Conservation (phyloP, 2,329 filamentous ascomycete genomes). For the Fusarium metavorans region DNA sequence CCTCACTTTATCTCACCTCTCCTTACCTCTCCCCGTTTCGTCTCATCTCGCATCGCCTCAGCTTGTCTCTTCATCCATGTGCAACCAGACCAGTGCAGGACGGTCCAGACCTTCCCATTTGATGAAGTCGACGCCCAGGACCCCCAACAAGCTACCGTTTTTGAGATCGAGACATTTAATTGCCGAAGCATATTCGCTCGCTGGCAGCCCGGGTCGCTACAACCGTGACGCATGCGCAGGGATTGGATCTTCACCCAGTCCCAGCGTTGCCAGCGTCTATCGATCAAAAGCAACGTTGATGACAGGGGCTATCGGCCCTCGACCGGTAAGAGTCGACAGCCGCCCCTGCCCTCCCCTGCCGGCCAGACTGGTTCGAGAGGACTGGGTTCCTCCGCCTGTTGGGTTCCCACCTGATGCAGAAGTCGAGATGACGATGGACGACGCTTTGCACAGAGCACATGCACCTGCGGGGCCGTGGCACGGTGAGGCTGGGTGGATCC, state of each 20-base stretch:
- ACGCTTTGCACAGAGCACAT: constrained; percentile 38
- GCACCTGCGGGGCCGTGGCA: constrained; percentile 43
- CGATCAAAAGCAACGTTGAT: constrained; percentile 37
- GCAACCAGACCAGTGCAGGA: constrained; percentile 3
- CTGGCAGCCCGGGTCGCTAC: constrained; percentile 5
- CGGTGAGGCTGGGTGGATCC: constrained; percentile 44
- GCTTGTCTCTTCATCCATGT: constrained; percentile 8
- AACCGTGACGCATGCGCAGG: constrained; percentile 27
- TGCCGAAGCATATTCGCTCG: neutral
- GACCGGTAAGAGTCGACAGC: constrained; percentile 22
- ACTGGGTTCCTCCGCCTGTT: constrained; percentile 29
- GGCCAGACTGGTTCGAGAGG: constrained; percentile 34
- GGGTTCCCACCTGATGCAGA: constrained; percentile 35
- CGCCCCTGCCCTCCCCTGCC: constrained; percentile 19
- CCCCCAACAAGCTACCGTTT: neutral
- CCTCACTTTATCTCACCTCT: constrained; percentile 29
- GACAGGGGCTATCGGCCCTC: constrained; percentile 35
- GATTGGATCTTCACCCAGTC: constrained; percentile 30
- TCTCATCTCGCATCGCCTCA: constrained; percentile 26
- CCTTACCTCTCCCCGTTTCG: constrained; percentile 25
- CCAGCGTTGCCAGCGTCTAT: constrained; percentile 35
- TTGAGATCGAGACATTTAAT: constrained; percentile 5
- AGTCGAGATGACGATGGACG: constrained; percentile 41
- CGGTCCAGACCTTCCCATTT: constrained; percentile 1
- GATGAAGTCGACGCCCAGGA: neutral